Conservation (phyloP, 2,329 filamentous ascomycete genomes). For the Rutstroemia sp. region DNA sequence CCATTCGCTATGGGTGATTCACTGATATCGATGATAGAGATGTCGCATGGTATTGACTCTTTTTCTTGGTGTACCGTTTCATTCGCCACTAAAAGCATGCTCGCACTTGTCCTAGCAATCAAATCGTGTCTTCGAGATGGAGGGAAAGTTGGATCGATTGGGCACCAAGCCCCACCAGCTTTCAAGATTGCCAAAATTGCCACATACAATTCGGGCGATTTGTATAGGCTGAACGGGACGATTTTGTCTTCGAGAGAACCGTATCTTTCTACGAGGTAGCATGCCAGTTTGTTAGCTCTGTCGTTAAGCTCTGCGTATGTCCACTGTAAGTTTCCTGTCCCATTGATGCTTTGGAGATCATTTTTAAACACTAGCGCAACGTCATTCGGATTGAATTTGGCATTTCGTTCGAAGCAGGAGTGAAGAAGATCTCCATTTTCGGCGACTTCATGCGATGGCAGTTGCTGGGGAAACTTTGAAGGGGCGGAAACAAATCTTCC, state of each 20-base stretch:
- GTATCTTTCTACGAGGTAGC: neutral
- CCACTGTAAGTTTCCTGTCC: neutral
- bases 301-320: neutral
- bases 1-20: neutral
- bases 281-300: neutral
- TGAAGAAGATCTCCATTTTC: neutral
- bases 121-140: neutral
- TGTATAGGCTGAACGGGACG: constrained; percentile 11
- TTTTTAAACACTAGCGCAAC: neutral
- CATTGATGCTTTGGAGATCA: neutral
- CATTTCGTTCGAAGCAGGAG: neutral
- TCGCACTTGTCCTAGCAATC: constrained; percentile 1
- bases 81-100: neutral
- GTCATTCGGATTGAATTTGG: neutral
- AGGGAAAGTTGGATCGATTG: constrained; percentile 28
- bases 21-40: neutral
- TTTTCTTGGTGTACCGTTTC: neutral
- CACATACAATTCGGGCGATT: constrained; percentile 27
- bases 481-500: neutral
- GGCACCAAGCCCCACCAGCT: constrained; percentile 31
- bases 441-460: neutral
- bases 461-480: neutral
- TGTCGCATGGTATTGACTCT: neutral
- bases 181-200: constrained; percentile 30
- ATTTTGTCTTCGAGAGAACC: neutral